These are phyloP conservation scores for Omphalea diandra DNA, from an alignment of 441 rosid genomes.

Conservation along the genomic window DNA sequence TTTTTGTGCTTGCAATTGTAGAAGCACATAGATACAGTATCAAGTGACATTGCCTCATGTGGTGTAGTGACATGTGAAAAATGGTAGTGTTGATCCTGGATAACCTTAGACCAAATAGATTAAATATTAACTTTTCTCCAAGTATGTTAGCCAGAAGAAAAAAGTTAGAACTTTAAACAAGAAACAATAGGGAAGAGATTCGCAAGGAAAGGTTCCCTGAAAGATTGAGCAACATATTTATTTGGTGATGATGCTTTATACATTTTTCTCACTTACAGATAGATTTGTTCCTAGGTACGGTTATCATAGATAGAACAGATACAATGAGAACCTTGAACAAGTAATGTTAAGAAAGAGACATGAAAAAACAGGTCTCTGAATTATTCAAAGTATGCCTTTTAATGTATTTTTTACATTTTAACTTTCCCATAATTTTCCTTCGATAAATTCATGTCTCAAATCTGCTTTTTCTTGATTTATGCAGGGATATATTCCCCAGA, in stretches of 20 bases:
- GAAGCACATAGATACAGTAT: too few species aligned
- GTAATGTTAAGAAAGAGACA: not conserved
- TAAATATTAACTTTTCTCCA: not conserved
- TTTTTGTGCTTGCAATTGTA: too few species aligned
- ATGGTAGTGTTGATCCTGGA: not conserved
- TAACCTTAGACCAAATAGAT: not conserved
- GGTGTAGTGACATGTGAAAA: not conserved
- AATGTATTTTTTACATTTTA: not conserved
- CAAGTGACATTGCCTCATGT: too few species aligned
- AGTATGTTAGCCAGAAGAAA: not conserved
- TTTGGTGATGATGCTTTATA: not conserved
- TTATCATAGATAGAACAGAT: not conserved
- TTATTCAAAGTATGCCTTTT: not conserved
- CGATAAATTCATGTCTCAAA: conserved; percentile 3
- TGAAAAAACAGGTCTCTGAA: not conserved
- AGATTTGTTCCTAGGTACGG: not conserved
- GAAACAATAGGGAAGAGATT: not conserved
- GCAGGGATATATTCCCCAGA: conserved; percentile 80
- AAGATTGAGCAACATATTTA: not conserved
- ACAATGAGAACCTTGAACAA: not conserved
- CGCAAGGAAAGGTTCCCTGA: not conserved
- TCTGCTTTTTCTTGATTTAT: conserved; percentile 13
- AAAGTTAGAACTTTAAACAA: not conserved
- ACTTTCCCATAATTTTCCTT: not conserved
- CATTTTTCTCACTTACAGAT: not conserved